These are phyloP conservation scores for Epithemia pelagica DNA, from an alignment of 108 stramenopile species.

Conservation along the genomic window DNA sequence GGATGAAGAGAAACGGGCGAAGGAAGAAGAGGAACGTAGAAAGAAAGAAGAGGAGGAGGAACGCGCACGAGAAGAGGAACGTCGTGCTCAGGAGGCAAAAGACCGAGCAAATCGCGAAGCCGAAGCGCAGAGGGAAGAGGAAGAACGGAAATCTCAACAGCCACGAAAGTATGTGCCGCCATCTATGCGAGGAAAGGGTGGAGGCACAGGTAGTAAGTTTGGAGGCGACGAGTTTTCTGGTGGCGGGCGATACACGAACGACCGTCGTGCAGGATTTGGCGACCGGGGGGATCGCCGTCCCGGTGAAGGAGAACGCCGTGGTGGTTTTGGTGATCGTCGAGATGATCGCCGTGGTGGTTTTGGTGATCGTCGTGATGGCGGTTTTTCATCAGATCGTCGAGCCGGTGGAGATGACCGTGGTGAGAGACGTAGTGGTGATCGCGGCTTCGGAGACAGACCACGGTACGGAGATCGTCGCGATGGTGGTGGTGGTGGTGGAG, in stretches of 20 bases:
- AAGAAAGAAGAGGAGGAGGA: constrained; percentile 45
- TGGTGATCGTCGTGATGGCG: constrained; percentile 29
- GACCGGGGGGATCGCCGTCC: not conserved
- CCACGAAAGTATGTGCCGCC: constrained; percentile 65
- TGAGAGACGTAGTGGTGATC: constrained; percentile 10
- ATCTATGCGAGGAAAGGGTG: constrained; percentile 37
- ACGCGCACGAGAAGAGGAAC: constrained; percentile 44
- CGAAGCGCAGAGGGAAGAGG: constrained; percentile 54
- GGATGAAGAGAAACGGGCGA: constrained; percentile 41
- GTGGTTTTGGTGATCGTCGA: constrained; percentile 3
- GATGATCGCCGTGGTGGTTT: constrained; percentile 33
- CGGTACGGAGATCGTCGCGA: constrained; percentile 25
- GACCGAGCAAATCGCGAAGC: constrained; percentile 47
- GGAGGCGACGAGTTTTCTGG: constrained; percentile 15
- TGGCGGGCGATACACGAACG: constrained; percentile 28
- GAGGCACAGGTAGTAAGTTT: constrained; percentile 14
- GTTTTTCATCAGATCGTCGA: constrained; percentile 2
- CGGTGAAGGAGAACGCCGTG: constrained; percentile 2
- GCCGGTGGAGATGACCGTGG: constrained; percentile 18
- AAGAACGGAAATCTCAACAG: constrained; percentile 32
- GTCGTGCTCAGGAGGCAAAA: constrained; percentile 43
- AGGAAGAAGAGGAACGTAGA: constrained; percentile 46
- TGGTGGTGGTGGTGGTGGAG: constrained; percentile 25
- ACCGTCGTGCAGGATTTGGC: constrained; percentile 3
- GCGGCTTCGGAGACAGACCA: constrained; percentile 25